These are phyloP conservation scores for Cocos nucifera DNA, from an alignment of 176 grass and related monocot species.

Conservation along the genomic window DNA sequence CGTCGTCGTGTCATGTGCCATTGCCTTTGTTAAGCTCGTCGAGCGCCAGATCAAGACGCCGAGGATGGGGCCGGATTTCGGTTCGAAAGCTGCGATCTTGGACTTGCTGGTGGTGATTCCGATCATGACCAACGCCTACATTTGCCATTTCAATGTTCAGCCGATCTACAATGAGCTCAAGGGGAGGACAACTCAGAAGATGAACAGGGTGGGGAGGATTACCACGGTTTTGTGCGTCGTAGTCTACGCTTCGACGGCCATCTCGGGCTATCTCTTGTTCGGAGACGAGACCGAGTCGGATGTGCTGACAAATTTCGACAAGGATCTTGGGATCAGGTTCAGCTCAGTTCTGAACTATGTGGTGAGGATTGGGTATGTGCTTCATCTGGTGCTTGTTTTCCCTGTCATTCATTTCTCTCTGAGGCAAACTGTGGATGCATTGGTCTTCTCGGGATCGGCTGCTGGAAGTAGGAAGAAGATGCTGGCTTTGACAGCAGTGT, in stretches of 20 bases:
- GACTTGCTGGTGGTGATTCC: conserved; percentile 86
- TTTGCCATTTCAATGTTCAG: conserved; percentile 94
- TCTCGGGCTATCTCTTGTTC: conserved; percentile 84
- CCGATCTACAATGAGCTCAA: conserved; percentile 97
- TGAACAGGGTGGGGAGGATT: conserved; percentile 74
- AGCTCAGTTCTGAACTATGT: conserved; percentile 82
- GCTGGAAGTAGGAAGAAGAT: conserved; percentile 54
- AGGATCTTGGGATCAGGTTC: conserved; percentile 88
- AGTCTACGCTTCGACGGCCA: conserved; percentile 63
- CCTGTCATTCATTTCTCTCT: conserved; percentile 93
- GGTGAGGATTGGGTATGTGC: conserved; percentile 82
- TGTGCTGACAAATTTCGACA: conserved; percentile 92
- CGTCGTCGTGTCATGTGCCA: conserved; percentile 65
- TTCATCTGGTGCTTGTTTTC: conserved; percentile 89
- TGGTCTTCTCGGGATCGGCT: conserved; percentile 43
- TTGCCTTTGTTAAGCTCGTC: conserved; percentile 55
- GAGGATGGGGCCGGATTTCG: conserved; percentile 79
- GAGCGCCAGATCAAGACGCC: conserved; percentile 51
- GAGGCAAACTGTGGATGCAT: conserved; percentile 75
- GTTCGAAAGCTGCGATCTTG: conserved; percentile 51
- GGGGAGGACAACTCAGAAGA: conserved; percentile 66
- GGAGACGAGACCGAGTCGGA: conserved; percentile 76
- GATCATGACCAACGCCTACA: conserved; percentile 91
- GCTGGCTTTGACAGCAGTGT: conserved; percentile 53
- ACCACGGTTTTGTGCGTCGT: conserved; percentile 56